Base-by-base conservation (phyloP, 2,329 filamentous ascomycete species). In the Diaporthe sp. region DNA sequence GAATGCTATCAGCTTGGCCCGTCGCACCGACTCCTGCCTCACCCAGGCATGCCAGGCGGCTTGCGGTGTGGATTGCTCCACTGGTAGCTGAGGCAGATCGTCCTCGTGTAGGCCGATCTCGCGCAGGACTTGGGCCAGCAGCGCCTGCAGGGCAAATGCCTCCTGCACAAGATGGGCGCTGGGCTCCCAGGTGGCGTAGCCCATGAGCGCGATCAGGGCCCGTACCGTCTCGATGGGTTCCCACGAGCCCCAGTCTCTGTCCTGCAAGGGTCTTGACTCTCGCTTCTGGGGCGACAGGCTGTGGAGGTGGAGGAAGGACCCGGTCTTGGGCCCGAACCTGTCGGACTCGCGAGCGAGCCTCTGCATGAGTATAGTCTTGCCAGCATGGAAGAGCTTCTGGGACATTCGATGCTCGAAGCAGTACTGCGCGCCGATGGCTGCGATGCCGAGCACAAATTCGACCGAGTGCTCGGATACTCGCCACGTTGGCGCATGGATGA, bases 1-100 rank as follows among this genome's bases (percentile, higher is more conserved):
- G 44, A 85, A 85, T 0, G 83, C 82, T 4, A 84, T 84, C 3
- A 85, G 79, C 60, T 85, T 85, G 0, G 84, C 79, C 8, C 84
- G 79, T 2, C 84, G 80, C 3, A 74, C 46, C 0, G 83, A 84
- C 70, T 85, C 84, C 37, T 81, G 78, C 3, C 74, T 78, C 0
- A 81, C 77, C 84, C 84, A 85, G 0, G 76, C 75, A 13, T 28
- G 34, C 65, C 65, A 70, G 34, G 49, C 34, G 15, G 25, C 17
- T n/a, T 55, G 31, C 34, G n/a, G 31, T 3, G 46, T 42, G n/a
- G 49, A 22, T 2, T 39, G 49, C 1, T 55, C 46, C 15, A 13
- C 49, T 19, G 34, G 31, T 12, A 53, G 7, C 34, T 42, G 34
- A 6, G 46, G 65, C 15, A 55, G 65, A 1, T 73, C 61, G n/a